Evolutionary conservation across 2,329 filamentous ascomycete species (phyloP).

Genomic region (Nectriaceae sp.): DNA sequence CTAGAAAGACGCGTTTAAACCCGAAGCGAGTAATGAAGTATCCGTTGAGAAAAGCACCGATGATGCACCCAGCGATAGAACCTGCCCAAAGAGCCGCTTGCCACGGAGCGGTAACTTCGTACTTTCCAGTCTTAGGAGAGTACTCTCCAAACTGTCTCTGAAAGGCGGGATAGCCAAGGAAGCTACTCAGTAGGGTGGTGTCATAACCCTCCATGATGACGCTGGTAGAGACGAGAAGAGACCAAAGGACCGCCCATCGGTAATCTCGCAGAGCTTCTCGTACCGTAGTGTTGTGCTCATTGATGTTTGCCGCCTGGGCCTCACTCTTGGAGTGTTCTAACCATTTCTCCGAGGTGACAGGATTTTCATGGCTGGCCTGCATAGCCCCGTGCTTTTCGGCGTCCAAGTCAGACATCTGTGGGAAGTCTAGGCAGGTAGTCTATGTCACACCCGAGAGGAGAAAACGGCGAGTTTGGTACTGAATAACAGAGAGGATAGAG

Average conservation of each 20-base stretch:
- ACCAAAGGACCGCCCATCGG: constrained; percentile 34
- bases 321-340: too few species aligned
- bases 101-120: constrained; percentile 9
- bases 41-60: constrained; percentile 4
- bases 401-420: too few species aligned
- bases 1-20: constrained; percentile 30
- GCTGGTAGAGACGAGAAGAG: constrained; percentile 30
- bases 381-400: too few species aligned
- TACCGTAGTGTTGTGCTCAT: constrained; percentile 19
- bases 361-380: too few species aligned
- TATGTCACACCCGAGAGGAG: too few species aligned
- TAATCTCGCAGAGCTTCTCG: constrained; percentile 18
- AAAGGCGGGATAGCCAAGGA: constrained; percentile 29
- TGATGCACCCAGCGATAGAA: neutral
- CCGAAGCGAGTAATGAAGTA: constrained; percentile 31
- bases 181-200: constrained; percentile 29
- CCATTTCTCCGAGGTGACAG: too few species aligned
- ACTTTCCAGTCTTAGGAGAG: neutral
- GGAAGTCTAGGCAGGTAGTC: too few species aligned
- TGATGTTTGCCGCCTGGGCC: constrained; percentile 5
- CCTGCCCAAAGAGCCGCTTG: constrained; percentile 5
- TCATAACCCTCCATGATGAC: constrained; percentile 41
- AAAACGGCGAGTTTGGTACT: too few species aligned
- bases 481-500: too few species aligned
- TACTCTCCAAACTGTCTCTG: neutral